These are phyloP conservation scores for Prunus yedoensis DNA, from an alignment of 331 rosid genomes.

Conservation along the genomic window DNA sequence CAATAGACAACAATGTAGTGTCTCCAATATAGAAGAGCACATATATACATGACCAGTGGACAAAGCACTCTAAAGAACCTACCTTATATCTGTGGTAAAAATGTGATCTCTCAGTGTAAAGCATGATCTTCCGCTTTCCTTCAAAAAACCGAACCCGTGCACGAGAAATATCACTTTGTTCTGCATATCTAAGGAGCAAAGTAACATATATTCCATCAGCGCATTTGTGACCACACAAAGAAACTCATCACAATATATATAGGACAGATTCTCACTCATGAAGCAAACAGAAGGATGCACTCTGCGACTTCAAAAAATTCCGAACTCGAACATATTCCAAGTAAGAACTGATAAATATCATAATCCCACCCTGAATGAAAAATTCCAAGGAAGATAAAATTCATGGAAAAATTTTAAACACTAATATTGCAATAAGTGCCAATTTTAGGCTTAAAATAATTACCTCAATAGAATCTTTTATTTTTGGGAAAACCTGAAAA, in stretches of 20 bases:
- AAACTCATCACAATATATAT: not conserved
- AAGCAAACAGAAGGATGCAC: constrained; percentile 85
- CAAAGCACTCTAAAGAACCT: constrained; percentile 44
- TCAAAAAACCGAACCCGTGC: constrained; percentile 80
- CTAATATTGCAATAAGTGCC: not conserved
- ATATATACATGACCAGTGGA: not conserved
- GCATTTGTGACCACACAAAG: constrained; percentile 3
- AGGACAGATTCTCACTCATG: constrained; percentile 72
- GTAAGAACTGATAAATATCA: constrained; percentile 84
- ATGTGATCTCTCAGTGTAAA: constrained; percentile 92
- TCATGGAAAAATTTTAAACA: not conserved
- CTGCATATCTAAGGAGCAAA: constrained; percentile 60
- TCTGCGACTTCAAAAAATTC: constrained; percentile 75
- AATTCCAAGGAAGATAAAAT: constrained; percentile 17
- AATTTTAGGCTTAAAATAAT: constrained; percentile 3
- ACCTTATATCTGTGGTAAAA: constrained; percentile 94
- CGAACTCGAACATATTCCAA: constrained; percentile 75
- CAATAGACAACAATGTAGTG: not conserved
- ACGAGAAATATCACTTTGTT: constrained; percentile 76
- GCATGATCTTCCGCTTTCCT: constrained; percentile 74
- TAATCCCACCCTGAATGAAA: constrained; percentile 72
- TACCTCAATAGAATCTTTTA: constrained; percentile 79
- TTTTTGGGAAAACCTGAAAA: constrained; percentile 81
- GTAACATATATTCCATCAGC: constrained; percentile 11
- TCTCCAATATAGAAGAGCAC: not conserved